Conservation (phyloP, 177 flowering plant species). For the Tripterygium wilfordii region DNA sequence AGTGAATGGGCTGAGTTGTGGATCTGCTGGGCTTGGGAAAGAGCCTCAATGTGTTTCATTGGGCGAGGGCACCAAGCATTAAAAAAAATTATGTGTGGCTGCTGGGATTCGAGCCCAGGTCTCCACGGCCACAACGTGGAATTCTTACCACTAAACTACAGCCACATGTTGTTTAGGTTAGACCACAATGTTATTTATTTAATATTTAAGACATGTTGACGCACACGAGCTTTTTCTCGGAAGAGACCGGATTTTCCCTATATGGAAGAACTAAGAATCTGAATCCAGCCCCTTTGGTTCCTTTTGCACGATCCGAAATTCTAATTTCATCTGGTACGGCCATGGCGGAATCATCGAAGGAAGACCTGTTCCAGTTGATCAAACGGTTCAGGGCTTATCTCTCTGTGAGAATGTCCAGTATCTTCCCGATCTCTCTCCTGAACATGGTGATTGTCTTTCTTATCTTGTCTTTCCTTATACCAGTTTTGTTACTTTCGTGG, state of each 20-base stretch:
- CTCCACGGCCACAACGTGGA: conserved; percentile 99
- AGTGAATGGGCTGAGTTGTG: too few species aligned
- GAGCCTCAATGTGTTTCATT: conserved; percentile 62
- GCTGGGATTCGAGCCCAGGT: conserved; percentile 99
- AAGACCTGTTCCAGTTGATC: conserved; percentile 64
- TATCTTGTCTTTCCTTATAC: neutral
- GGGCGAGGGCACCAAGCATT: conserved; percentile 80
- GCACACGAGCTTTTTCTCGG: too few species aligned
- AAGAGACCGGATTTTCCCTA: too few species aligned
- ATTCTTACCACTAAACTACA: conserved; percentile 99
- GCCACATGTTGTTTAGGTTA: too few species aligned
- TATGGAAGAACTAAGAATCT: too few species aligned
- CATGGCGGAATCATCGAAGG: conserved; percentile 52
- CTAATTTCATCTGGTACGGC: too few species aligned
- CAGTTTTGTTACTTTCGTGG: neutral
- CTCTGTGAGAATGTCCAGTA: conserved; percentile 64
- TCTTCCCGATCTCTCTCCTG: conserved; percentile 41
- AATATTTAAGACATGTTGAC: too few species aligned
- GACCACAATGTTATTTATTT: too few species aligned
- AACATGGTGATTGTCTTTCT: conserved; percentile 32
- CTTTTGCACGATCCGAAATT: too few species aligned
- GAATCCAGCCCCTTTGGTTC: too few species aligned
- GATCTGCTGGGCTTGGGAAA: conserved; percentile 18
- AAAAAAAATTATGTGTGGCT: too few species aligned
- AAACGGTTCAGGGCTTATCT: conserved; percentile 70